phyloP scores from a whole-genome alignment of 2,329 filamentous ascomycete species.

The Monosporascus sp. region DNA sequence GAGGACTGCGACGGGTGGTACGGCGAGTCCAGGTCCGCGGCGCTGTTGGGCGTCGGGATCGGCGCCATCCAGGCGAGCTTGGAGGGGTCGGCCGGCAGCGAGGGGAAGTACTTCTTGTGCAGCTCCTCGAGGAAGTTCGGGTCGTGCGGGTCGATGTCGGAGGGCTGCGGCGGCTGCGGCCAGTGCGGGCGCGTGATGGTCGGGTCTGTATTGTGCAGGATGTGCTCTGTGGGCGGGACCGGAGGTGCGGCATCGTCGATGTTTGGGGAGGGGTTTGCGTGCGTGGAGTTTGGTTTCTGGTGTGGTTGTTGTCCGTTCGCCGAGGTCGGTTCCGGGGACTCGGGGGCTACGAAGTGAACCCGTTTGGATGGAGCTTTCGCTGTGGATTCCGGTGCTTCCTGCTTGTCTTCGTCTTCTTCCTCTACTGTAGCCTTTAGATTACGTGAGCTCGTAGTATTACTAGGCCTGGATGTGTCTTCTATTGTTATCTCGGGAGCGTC shows the following conservation, averaged over 20 bases:
- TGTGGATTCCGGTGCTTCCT: conserved; percentile 3
- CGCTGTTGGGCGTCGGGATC: conserved; percentile 57
- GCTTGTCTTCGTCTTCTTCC: conserved; percentile 12
- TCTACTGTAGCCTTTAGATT: conserved; percentile 10
- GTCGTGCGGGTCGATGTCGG: conserved; percentile 77
- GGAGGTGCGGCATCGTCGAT: conserved; percentile 18
- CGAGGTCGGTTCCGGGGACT: conserved; percentile 1
- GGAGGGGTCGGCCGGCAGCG: conserved; percentile 76
- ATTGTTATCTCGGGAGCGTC: conserved; percentile 15
- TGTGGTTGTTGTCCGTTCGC: neutral
- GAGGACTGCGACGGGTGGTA: conserved; percentile 75
- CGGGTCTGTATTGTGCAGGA: conserved; percentile 5
- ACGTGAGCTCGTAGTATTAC: neutral
- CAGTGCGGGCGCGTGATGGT: conserved; percentile 48
- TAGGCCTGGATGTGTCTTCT: conserved; percentile 17
- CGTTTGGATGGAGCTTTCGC: neutral
- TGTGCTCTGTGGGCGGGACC: conserved; percentile 11
- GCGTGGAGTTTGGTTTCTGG: neutral
- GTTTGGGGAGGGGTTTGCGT: conserved; percentile 24
- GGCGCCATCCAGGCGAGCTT: conserved; percentile 88
- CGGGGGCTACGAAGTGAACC: neutral
- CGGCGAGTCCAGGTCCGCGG: conserved; percentile 64
- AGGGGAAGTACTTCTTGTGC: conserved; percentile 90
- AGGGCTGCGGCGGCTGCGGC: conserved; percentile 48
- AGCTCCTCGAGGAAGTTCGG: conserved; percentile 79